Base-by-base conservation (phyloP, 1,284 basidiomycete genomes). In the Sutorius eximius region DNA sequence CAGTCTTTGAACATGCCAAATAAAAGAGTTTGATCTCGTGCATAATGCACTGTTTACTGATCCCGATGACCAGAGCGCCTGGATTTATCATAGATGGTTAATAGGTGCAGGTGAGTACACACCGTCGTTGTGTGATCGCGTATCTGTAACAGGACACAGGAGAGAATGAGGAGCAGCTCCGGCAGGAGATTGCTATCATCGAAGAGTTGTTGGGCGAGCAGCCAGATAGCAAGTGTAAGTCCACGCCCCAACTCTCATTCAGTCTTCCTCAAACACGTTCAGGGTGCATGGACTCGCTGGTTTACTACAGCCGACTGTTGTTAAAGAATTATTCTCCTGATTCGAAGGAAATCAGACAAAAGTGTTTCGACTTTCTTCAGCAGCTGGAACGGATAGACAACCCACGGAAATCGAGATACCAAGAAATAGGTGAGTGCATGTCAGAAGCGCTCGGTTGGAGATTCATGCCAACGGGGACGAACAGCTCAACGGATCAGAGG, bases 81-180 rank as follows among this genome's bases (percentile, higher is more conserved):
- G 97, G 97, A 85, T 98, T 52, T 99, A 99, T 71, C 97, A 99
- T 67, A 84, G 93, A 16, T 99, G 96, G 95, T 81, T 99, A 0
- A 80, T 98, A 47, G 92, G 91, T 24, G 69, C 80, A 55, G 85
- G 92, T 88, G 62, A 33, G 55, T 46, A 60, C 77, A 61, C 10
- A 22, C 33, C 20, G 22, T 47, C 27, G 22, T 10, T 15, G 12
- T 18, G 27, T 40, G 11, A 15, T 16, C 29, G 9, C 18, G 6
- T n/a, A 18, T 22, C 22, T 13, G 34, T 20, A 18, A 49, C 11
- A 12, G 1, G 37, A 49, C 50, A 47, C 52, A 87, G 90, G 84
- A 5, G 77, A 83, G 2, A 77, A 83, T 50, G 72, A 75, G 54
- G 68, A 71, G 0, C 68, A 89, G 3, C 72, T 98, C 8, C 73